Conservation (phyloP, 2,329 filamentous ascomycete species). For the Helminthosporium solani region DNA sequence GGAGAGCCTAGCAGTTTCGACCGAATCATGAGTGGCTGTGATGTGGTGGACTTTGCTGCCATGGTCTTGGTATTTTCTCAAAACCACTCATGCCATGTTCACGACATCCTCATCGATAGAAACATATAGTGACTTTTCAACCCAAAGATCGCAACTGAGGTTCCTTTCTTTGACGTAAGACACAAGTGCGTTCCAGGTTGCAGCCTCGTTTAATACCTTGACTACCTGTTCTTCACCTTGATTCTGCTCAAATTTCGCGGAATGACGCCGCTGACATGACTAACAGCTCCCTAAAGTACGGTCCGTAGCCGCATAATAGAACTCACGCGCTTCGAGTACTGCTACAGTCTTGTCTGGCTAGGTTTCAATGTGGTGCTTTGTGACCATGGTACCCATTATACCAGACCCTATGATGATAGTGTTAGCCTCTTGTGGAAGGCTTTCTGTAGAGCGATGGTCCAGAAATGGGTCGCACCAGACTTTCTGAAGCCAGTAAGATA, state of each 20-base stretch:
- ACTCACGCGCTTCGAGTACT: constrained; percentile 30
- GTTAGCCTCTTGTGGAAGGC: constrained; percentile 31
- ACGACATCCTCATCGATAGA: constrained; percentile 27
- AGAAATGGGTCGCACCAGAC: constrained; percentile 27
- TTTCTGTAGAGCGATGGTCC: constrained; percentile 30
- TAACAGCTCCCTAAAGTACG: constrained; percentile 32
- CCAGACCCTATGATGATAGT: constrained; percentile 41
- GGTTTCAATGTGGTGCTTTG: constrained; percentile 23
- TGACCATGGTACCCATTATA: constrained; percentile 22
- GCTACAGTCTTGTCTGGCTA: constrained; percentile 21
- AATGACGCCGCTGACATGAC: constrained; percentile 29
- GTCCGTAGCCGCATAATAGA: constrained; percentile 33
- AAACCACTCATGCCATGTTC: constrained; percentile 18
- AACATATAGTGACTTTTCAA: constrained; percentile 30
- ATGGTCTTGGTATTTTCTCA: constrained; percentile 20
- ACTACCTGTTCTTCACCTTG: constrained; percentile 27
- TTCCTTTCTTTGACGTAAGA: constrained; percentile 21
- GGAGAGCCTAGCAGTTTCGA: constrained; percentile 15
- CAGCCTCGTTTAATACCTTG: constrained; percentile 26
- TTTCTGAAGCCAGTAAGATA: constrained; percentile 32
- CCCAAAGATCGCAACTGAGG: constrained; percentile 30
- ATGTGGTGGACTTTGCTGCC: constrained; percentile 27
- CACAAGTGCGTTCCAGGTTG: constrained; percentile 25
- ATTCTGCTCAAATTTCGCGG: constrained; percentile 27
- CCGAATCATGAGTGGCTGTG: constrained; percentile 19